phyloP scores from a whole-genome alignment of 78 protist species.

The Chrysochromulina parva region DNA sequence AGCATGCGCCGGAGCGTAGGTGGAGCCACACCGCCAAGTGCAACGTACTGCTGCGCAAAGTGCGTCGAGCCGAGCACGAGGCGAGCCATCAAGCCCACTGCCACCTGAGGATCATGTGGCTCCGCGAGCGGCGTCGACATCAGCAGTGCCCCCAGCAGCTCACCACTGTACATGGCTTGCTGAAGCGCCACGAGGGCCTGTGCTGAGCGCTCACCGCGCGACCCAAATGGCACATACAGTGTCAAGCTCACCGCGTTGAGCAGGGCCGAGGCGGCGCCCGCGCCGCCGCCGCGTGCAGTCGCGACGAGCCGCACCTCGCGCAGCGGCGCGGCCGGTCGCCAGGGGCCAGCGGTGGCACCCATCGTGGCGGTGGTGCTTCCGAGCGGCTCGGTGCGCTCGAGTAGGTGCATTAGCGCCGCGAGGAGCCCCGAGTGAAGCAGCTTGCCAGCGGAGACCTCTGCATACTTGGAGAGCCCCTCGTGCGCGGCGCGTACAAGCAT shows the following conservation, averaged over 20 bases:
- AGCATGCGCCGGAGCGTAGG: not conserved
- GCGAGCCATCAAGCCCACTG: not conserved
- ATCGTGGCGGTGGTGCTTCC: too few relatives aligned
- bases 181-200: not conserved
- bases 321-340: too few relatives aligned
- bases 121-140: not conserved
- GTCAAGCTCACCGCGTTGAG: not conserved
- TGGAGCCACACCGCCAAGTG: not conserved
- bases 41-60: conserved; percentile 20
- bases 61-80: conserved; percentile 26
- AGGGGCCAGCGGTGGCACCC: too few relatives aligned
- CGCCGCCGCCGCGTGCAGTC: not conserved
- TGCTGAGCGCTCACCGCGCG: not conserved
- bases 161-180: not conserved
- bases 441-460: too few relatives aligned
- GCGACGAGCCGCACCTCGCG: not conserved
- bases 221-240: not conserved
- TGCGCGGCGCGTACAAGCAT: too few relatives aligned
- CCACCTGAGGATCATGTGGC: not conserved
- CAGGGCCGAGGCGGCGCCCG: not conserved
- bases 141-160: not conserved
- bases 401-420: too few relatives aligned
- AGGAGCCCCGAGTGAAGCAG: too few relatives aligned
- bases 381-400: too few relatives aligned
- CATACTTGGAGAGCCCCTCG: too few relatives aligned